These are phyloP conservation scores for Coemansia sp. DNA, from an alignment of 192 early-diverging fungal genomes.

Conservation along the genomic window DNA sequence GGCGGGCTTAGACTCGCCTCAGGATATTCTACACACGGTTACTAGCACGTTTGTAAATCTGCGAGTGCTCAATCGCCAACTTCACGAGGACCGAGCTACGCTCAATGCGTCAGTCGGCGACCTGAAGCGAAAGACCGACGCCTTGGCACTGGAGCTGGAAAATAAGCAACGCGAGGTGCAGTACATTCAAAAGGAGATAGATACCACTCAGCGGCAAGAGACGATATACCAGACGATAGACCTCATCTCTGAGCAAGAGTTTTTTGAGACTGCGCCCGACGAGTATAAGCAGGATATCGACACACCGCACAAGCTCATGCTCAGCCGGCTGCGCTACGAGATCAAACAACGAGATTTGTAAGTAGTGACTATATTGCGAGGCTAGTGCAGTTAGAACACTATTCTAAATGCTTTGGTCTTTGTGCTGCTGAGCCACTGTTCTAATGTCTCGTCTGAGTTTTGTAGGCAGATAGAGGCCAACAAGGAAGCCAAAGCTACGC, in stretches of 20 bases:
- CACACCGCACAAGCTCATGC: conserved; percentile 53
- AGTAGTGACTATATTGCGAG: not conserved
- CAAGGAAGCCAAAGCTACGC: conserved; percentile 15
- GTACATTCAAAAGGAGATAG: conserved; percentile 48
- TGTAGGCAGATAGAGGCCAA: conserved; percentile 30
- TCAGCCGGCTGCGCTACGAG: conserved; percentile 48
- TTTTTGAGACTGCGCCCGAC: conserved; percentile 26
- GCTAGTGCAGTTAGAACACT: no score
- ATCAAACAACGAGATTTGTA: conserved; percentile 43
- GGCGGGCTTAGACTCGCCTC: not conserved
- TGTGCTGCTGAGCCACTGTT: not conserved
- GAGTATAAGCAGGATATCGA: conserved; percentile 30
- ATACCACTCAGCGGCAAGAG: conserved; percentile 39
- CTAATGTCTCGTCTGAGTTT: no score
- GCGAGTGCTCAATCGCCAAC: conserved; percentile 38
- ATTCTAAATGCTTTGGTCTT: not conserved
- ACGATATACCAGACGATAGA: conserved; percentile 55
- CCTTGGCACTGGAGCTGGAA: conserved; percentile 38
- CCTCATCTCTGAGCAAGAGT: conserved; percentile 29
- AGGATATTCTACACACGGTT: conserved; percentile 20
- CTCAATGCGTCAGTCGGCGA: conserved; percentile 23
- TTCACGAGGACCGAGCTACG: conserved; percentile 33
- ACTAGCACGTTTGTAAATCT: conserved; percentile 41
- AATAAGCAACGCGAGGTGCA: conserved; percentile 32
- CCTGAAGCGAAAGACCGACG: conserved; percentile 38